Conservation (phyloP, 83 land plant species). For the Diphasiastrum complanatum region DNA sequence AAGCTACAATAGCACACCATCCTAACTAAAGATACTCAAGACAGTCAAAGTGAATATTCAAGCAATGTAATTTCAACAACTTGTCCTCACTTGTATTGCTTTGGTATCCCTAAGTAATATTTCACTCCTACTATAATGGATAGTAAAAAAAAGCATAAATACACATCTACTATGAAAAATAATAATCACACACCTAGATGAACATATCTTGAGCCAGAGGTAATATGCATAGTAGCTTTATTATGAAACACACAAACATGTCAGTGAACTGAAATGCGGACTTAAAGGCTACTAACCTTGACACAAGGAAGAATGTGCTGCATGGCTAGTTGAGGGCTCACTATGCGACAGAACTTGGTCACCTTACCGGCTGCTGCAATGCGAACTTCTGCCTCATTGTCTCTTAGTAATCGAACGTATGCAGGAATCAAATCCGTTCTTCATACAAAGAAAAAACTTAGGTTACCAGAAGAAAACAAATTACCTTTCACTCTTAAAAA, state of each 20-base stretch:
- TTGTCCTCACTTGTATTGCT: too few species aligned
- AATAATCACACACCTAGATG: not conserved
- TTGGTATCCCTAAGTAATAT: too few species aligned
- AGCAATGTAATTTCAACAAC: too few species aligned
- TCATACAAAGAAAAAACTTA: not conserved
- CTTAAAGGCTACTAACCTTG: constrained; percentile 48
- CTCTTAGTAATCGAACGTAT: constrained; percentile 87
- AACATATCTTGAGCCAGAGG: too few species aligned
- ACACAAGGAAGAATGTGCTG: constrained; percentile 96
- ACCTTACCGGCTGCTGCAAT: constrained; percentile 97
- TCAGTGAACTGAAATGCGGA: not conserved
- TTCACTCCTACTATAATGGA: too few species aligned
- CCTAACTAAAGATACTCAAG: too few species aligned
- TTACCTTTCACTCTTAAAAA: too few species aligned
- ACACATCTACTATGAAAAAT: not conserved
- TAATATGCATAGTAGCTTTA: too few species aligned
- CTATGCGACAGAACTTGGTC: constrained; percentile 82
- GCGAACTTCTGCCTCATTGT: constrained; percentile 96
- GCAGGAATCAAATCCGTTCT: constrained; percentile 87
- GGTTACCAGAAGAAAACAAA: not conserved
- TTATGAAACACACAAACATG: not conserved
- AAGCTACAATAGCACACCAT: too few species aligned
- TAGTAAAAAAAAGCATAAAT: too few species aligned
- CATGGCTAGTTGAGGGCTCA: constrained; percentile 73
- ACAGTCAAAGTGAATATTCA: too few species aligned